Percentiles rank a stretch among this genome's conserved stretches.
phyloP scores from a whole-genome alignment of 148 eudicot species.

The Heliamphora exappendiculata region DNA sequence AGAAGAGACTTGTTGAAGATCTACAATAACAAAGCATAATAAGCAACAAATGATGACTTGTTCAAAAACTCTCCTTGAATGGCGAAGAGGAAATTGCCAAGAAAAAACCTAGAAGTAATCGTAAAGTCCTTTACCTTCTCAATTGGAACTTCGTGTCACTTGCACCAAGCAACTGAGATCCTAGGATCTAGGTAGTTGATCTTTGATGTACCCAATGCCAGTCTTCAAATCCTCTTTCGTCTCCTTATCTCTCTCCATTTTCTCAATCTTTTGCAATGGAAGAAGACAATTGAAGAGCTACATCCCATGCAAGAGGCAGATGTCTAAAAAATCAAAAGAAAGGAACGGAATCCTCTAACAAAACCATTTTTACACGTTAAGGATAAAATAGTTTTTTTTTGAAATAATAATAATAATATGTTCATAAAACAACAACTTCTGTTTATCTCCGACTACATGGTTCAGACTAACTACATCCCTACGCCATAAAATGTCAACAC shows the following conservation, averaged over 20 bases:
- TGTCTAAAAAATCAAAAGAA: conserved; percentile 4
- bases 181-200: conserved; percentile 87
- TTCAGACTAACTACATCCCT: background rate
- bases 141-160: conserved; percentile 84
- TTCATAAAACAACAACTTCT: background rate
- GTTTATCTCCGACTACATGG: background rate
- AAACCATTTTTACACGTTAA: background rate
- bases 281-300: background rate
- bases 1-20: conserved; percentile 87
- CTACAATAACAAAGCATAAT: conserved; percentile 32
- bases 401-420: background rate
- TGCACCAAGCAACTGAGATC: conserved; percentile 93
- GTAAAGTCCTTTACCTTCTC: conserved; percentile 51
- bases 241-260: conserved; percentile 59
- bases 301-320: background rate
- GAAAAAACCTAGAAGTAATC: background rate
- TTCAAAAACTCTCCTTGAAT: background rate
- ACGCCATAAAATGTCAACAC: background rate
- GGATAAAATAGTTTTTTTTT: background rate
- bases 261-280: conserved; percentile 47
- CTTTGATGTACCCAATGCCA: conserved; percentile 82
- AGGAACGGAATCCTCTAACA: background rate
- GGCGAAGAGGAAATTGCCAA: background rate
- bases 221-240: conserved; percentile 81
- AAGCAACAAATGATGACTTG: background rate